Evolutionary conservation across 106 monocot genomes (phyloP).

Genomic region (Iris macrosiphon): DNA sequence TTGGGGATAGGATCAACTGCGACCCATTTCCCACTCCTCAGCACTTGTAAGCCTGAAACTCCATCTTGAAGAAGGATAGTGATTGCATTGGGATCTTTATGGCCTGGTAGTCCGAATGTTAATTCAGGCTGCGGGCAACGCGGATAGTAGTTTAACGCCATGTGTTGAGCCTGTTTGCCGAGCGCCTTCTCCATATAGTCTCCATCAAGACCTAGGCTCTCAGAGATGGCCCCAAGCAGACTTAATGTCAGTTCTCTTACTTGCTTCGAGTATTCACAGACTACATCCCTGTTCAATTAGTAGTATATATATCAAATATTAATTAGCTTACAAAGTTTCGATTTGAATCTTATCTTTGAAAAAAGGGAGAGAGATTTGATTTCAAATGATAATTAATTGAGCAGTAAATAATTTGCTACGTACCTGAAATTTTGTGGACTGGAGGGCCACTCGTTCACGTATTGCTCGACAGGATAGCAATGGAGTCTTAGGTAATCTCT

Average conservation of each 20-base stretch:
- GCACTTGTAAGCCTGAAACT: slow-evolving; percentile 37
- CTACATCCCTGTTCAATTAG: slow-evolving; percentile 31
- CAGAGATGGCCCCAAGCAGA: slow-evolving; percentile 43
- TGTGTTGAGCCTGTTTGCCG: slow-evolving; percentile 59
- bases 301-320: neutral
- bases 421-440: slow-evolving; percentile 56
- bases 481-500: slow-evolving; percentile 75
- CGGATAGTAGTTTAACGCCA: slow-evolving; percentile 82
- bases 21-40: slow-evolving; percentile 25
- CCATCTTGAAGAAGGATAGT: slow-evolving; percentile 34
- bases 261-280: slow-evolving; percentile 34
- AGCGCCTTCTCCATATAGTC: slow-evolving; percentile 46
- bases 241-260: slow-evolving; percentile 30
- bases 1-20: slow-evolving; percentile 21
- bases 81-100: slow-evolving; percentile 50
- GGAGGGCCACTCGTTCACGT: slow-evolving; percentile 55
- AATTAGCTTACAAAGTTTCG: neutral
- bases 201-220: slow-evolving; percentile 49
- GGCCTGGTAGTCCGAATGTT: slow-evolving; percentile 55
- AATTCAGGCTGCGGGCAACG: slow-evolving; percentile 72
- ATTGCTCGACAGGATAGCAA: slow-evolving; percentile 66
- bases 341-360: neutral
- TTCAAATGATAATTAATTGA: too few species aligned
- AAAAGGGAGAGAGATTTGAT: too few species aligned
- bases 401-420: too few species aligned